phyloP scores from a whole-genome alignment of 768 basidiomycete genomes.

The Leccinum disarticulatum region DNA sequence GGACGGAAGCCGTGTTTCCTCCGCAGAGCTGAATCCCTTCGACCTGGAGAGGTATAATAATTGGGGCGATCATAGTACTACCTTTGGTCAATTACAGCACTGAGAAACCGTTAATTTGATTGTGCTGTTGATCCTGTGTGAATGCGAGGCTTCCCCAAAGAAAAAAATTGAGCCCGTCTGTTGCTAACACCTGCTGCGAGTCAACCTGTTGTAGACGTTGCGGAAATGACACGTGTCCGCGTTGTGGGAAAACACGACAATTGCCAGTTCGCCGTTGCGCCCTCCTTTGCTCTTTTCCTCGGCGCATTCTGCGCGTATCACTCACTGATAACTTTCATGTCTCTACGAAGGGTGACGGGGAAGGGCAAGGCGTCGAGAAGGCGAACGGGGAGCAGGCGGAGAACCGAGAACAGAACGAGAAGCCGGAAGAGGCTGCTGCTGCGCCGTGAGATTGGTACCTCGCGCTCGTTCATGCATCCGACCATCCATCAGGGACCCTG shows the following conservation, averaged over 20 bases:
- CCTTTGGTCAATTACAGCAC: too few relatives aligned
- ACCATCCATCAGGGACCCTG: conserved; percentile 60
- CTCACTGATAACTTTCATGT: conserved; percentile 37
- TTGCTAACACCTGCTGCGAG: conserved; percentile 1
- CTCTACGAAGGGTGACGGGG: conserved; percentile 40
- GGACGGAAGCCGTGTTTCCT: conserved; percentile 1
- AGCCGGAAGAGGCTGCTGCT: conserved; percentile 44
- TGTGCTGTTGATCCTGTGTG: too few relatives aligned
- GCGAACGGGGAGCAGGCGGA: background rate
- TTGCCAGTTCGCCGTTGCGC: background rate
- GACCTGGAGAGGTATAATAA: too few relatives aligned
- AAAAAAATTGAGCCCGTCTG: too few relatives aligned
- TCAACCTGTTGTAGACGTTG: conserved; percentile 9
- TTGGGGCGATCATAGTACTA: too few relatives aligned
- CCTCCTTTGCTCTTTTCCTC: background rate
- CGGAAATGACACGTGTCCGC: conserved; percentile 21
- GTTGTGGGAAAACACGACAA: conserved; percentile 14
- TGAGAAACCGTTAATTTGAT: too few relatives aligned
- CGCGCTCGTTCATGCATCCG: conserved; percentile 72
- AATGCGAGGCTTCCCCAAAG: too few relatives aligned
- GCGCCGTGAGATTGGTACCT: conserved; percentile 94
- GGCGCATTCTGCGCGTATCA: background rate
- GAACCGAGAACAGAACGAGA: conserved; percentile 25
- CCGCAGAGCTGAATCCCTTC: background rate
- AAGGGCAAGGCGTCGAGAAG: background rate